A percentile compares a stretch with the other conserved stretches of the same genome.
These are phyloP conservation scores for Penstemon barbatus DNA, from an alignment of 257 asterid genomes.

Conservation along the genomic window DNA sequence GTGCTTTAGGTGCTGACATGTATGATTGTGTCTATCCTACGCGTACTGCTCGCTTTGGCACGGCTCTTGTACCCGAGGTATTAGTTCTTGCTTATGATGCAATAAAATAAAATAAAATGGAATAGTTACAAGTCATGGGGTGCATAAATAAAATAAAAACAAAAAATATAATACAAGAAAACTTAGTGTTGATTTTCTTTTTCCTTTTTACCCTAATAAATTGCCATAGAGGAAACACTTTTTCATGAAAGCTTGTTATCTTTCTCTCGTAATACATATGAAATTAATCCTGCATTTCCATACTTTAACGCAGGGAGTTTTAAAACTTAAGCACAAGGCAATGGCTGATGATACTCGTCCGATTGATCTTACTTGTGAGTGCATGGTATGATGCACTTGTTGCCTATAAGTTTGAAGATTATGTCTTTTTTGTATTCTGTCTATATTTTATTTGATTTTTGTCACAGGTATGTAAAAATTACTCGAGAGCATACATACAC, in stretches of 20 bases:
- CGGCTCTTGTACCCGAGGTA: conserved; percentile 97
- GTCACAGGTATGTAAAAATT: conserved; percentile 80
- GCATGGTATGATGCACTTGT: conserved; percentile 62
- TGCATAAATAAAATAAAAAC: not conserved
- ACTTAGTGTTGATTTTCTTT: too few species aligned
- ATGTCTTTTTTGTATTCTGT: not conserved
- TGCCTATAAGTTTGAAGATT: conserved; percentile 1
- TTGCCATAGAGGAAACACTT: too few species aligned
- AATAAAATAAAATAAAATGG: not conserved
- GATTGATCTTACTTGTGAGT: conserved; percentile 70
- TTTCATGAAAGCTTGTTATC: not conserved
- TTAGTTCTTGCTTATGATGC: conserved; percentile 17
- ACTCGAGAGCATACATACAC: conserved; percentile 90
- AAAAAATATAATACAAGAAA: not conserved
- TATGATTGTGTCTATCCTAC: conserved; percentile 99
- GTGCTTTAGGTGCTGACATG: conserved; percentile 99
- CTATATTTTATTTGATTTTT: conserved; percentile 17
- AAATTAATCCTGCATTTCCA: not conserved
- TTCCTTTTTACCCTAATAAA: too few species aligned
- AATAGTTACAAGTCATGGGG: not conserved
- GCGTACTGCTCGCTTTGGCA: conserved; percentile 99
- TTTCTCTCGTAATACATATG: not conserved
- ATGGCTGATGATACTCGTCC: conserved; percentile 88
- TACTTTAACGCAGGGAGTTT: conserved; percentile 69
- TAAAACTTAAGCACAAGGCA: conserved; percentile 78